These are phyloP conservation scores for Penicillium pancosmium DNA, from an alignment of 495 filamentous ascomycete genomes.

Conservation along the genomic window DNA sequence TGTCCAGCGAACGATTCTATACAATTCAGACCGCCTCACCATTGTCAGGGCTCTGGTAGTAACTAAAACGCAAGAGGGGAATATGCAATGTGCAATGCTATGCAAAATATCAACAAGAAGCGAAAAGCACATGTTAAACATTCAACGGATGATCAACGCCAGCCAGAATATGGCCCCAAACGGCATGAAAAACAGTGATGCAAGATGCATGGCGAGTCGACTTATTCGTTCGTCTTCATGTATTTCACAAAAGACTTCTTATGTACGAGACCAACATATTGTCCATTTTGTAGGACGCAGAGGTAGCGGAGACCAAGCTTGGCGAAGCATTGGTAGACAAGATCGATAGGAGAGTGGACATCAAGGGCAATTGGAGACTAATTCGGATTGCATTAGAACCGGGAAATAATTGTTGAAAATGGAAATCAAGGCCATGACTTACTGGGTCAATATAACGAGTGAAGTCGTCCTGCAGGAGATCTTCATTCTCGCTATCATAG, in stretches of 20 bases:
- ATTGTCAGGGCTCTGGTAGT: background rate
- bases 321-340: conserved; percentile 96
- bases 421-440: conserved; percentile 24
- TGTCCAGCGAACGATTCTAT: background rate
- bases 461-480: conserved; percentile 62
- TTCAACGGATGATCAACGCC: background rate
- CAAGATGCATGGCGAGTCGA: background rate
- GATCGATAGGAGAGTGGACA: conserved; percentile 86
- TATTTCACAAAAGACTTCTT: conserved; percentile 98
- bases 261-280: conserved; percentile 89
- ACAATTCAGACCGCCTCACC: background rate
- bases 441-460: conserved; percentile 88
- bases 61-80: conserved; percentile 3
- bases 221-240: conserved; percentile 75
- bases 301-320: conserved; percentile 93
- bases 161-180: background rate
- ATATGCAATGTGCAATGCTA: conserved; percentile 22
- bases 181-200: conserved; percentile 2
- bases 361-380: conserved; percentile 61
- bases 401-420: conserved; percentile 39
- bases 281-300: conserved; percentile 81
- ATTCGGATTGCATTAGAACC: conserved; percentile 37
- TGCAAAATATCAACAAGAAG: conserved; percentile 12
- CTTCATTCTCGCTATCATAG: conserved; percentile 52
- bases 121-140: conserved; percentile 6